Evolutionary conservation across 257 asterid genomes (phyloP).

Genomic region (Henckelia pumila): DNA sequence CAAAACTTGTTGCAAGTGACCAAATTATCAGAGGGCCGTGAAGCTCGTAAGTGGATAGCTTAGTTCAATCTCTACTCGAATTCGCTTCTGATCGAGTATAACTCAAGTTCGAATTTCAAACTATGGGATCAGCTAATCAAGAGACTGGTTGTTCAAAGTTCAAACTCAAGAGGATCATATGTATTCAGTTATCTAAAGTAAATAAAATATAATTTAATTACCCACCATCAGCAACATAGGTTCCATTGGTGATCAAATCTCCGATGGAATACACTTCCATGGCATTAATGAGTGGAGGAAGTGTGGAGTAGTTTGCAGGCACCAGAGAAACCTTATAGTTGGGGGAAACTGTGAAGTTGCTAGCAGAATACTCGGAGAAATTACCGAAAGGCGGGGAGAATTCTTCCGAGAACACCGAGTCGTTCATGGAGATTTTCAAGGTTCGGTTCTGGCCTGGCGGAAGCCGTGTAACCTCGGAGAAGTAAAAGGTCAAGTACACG

Average conservation of each 20-base stretch:
- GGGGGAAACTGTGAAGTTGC: conserved; percentile 28
- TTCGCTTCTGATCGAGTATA: no score
- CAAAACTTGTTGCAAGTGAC: no score
- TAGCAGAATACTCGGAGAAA: background rate
- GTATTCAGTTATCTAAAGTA: background rate
- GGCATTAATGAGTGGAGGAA: conserved; percentile 66
- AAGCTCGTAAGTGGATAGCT: no score
- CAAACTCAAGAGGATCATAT: no score
- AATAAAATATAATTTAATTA: background rate
- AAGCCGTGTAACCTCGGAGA: conserved; percentile 47
- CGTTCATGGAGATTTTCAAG: conserved; percentile 28
- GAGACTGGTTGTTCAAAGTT: no score
- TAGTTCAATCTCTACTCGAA: no score
- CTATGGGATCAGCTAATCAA: background rate
- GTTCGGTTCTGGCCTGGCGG: conserved; percentile 35
- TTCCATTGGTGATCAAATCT: conserved; percentile 31
- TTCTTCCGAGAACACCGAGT: conserved; percentile 18
- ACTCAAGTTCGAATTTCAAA: no score
- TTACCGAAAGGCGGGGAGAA: conserved; percentile 41
- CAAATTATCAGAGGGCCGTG: no score
- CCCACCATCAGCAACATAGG: conserved; percentile 46
- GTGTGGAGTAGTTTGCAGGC: conserved; percentile 41
- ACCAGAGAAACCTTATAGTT: conserved; percentile 36
- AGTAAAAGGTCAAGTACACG: conserved; percentile 44
- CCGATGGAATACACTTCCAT: conserved; percentile 46